phyloP scores from a whole-genome alignment of 352 stramenopile species.

The Pythium dissimile region DNA sequence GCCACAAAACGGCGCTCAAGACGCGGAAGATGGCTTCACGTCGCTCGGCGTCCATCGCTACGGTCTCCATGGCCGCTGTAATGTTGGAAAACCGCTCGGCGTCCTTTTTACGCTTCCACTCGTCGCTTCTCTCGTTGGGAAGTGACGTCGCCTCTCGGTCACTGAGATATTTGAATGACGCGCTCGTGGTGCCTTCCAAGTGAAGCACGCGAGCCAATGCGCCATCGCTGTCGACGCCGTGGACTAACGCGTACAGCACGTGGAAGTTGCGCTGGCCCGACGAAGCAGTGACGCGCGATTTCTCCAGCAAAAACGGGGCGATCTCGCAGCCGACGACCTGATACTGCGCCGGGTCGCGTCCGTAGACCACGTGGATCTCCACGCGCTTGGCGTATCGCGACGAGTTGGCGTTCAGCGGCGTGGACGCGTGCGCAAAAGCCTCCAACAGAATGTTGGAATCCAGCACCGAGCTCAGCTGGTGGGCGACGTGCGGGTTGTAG shows the following conservation, averaged over 20 bases:
- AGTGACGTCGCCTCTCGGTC: background rate
- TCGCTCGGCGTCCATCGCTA: constrained; percentile 34
- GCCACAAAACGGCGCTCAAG: constrained; percentile 65
- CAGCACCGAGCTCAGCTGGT: constrained; percentile 55
- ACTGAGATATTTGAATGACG: constrained; percentile 51
- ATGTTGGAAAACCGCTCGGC: constrained; percentile 64
- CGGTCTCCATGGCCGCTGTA: constrained; percentile 38
- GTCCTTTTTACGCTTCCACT: constrained; percentile 50
- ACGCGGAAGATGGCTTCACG: constrained; percentile 56
- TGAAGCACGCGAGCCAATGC: constrained; percentile 34
- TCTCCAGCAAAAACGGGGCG: constrained; percentile 63
- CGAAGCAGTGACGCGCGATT: constrained; percentile 44
- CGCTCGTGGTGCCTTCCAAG: constrained; percentile 32
- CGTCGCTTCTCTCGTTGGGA: constrained; percentile 16
- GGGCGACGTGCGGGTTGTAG: constrained; percentile 57
- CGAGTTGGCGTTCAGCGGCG: constrained; percentile 66
- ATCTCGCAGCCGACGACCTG: constrained; percentile 57
- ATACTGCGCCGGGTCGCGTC: constrained; percentile 42
- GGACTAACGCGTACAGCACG: constrained; percentile 65
- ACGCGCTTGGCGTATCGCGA: constrained; percentile 71
- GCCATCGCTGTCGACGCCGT: constrained; percentile 42
- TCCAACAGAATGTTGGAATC: constrained; percentile 77
- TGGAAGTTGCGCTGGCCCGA: constrained; percentile 54
- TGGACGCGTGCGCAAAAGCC: constrained; percentile 66
- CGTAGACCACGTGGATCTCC: constrained; percentile 47